Conservation (phyloP, 2,329 filamentous ascomycete genomes). For the Ophiocordyceps sinensis region DNA sequence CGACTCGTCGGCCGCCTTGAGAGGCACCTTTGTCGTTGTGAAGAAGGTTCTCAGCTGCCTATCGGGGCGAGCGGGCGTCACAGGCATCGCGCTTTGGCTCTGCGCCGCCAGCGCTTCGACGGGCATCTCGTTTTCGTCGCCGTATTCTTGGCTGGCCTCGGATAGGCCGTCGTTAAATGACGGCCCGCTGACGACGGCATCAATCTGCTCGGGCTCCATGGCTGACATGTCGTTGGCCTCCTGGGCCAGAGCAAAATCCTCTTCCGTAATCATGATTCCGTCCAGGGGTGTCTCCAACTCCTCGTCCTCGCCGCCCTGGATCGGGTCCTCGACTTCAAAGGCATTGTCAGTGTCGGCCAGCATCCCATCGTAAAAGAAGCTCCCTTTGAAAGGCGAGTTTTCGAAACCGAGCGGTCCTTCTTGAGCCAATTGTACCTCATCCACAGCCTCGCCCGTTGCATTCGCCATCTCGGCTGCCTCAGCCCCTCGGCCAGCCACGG, state of each 20-base stretch:
- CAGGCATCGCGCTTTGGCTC: conserved; percentile 18
- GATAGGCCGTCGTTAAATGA: conserved; percentile 36
- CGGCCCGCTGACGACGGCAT: conserved; percentile 17
- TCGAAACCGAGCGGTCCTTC: conserved; percentile 9
- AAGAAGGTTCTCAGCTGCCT: conserved; percentile 38
- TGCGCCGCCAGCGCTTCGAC: conserved; percentile 36
- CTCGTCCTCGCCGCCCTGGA: conserved; percentile 4
- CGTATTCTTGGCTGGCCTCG: conserved; percentile 51
- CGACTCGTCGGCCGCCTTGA: conserved; percentile 52
- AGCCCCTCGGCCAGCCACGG: not conserved
- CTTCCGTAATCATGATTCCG: conserved; percentile 32
- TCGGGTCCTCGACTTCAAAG: conserved; percentile 7
- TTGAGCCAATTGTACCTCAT: not conserved
- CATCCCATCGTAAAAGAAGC: conserved; percentile 51
- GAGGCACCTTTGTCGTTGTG: conserved; percentile 63
- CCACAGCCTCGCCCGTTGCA: not conserved
- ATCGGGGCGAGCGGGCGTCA: conserved; percentile 38
- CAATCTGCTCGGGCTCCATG: conserved; percentile 27
- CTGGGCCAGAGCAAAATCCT: conserved; percentile 41
- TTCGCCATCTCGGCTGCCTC: not conserved
- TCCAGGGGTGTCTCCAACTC: conserved; percentile 22
- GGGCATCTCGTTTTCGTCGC: conserved; percentile 49
- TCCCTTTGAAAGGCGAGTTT: conserved; percentile 26
- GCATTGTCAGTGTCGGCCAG: conserved; percentile 9
- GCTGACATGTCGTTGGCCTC: conserved; percentile 48